Conservation (phyloP, 2,329 filamentous ascomycete genomes). For the Aspergillus quadrilineatus region DNA sequence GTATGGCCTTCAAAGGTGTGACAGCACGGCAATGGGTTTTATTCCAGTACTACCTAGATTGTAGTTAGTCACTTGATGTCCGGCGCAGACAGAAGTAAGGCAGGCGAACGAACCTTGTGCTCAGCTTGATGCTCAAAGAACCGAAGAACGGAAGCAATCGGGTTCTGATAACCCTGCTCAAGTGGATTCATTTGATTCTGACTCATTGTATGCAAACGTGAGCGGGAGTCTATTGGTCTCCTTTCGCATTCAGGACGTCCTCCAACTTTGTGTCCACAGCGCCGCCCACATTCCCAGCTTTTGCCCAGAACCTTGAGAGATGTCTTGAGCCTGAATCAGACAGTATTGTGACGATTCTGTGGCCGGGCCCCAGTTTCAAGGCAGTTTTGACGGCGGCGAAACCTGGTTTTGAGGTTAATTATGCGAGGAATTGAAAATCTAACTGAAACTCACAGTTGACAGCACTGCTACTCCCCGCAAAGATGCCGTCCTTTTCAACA, state of each 20-base stretch:
- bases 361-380: slow-evolving; percentile 47
- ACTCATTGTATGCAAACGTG: neutral
- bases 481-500: slow-evolving; percentile 92
- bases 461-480: slow-evolving; percentile 90
- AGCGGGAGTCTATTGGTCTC: slow-evolving; percentile 23
- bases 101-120: neutral
- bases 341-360: slow-evolving; percentile 50
- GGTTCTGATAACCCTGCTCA: neutral
- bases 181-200: neutral
- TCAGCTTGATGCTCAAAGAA: neutral
- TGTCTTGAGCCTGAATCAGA: slow-evolving; percentile 53
- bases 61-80: neutral
- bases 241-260: slow-evolving; percentile 44
- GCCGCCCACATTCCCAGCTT: slow-evolving; percentile 48
- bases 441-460: slow-evolving; percentile 70
- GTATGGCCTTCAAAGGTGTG: neutral
- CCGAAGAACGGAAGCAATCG: neutral
- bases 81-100: neutral
- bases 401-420: slow-evolving; percentile 33
- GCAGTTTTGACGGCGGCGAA: slow-evolving; percentile 50
- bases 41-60: neutral
- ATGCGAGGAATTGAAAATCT: neutral
- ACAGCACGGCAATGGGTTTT: neutral
- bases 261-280: slow-evolving; percentile 47
- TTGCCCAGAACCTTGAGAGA: slow-evolving; percentile 53